These are phyloP conservation scores for Penicillium sp. DNA, from an alignment of 2,329 filamentous ascomycete species.

Conservation along the genomic window DNA sequence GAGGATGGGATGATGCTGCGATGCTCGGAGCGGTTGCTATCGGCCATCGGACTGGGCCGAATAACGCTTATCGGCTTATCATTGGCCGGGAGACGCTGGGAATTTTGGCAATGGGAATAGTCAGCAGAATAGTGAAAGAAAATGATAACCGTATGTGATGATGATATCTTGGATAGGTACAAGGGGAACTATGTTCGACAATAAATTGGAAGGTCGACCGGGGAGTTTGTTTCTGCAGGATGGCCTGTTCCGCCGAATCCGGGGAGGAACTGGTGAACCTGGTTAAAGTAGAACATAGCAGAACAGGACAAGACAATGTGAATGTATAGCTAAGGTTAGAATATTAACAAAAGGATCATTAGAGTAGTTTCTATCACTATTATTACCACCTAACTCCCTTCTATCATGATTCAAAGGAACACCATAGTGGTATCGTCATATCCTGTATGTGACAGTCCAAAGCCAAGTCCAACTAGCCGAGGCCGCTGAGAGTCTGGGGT, in stretches of 20 bases:
- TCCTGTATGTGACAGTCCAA: not conserved
- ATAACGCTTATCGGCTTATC: slow-evolving; percentile 34
- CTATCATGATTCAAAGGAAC: not conserved
- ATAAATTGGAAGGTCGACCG: slow-evolving; percentile 1
- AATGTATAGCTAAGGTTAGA: not conserved
- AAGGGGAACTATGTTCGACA: slow-evolving; percentile 1
- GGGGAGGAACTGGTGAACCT: slow-evolving; percentile 7
- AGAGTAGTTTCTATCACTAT: no score
- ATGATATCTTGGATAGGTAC: not conserved
- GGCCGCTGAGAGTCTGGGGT: slow-evolving; percentile 31
- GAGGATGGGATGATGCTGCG: slow-evolving; percentile 18
- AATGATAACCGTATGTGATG: not conserved
- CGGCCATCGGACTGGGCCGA: slow-evolving; percentile 31
- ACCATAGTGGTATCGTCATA: not conserved
- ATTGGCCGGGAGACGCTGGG: slow-evolving; percentile 19
- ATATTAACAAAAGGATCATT: rapidly evolving
- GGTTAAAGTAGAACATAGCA: not conserved
- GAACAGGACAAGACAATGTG: not conserved
- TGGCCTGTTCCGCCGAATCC: slow-evolving; percentile 24
- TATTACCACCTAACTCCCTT: not conserved
- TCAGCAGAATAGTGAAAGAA: not conserved
- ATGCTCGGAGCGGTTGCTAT: slow-evolving; percentile 32
- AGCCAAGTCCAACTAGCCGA: slow-evolving; percentile 36
- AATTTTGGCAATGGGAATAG: slow-evolving; percentile 5
- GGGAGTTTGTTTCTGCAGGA: slow-evolving; percentile 8